phyloP scores from a whole-genome alignment of 2,329 filamentous ascomycete species.

The Alternaria burnsii region DNA sequence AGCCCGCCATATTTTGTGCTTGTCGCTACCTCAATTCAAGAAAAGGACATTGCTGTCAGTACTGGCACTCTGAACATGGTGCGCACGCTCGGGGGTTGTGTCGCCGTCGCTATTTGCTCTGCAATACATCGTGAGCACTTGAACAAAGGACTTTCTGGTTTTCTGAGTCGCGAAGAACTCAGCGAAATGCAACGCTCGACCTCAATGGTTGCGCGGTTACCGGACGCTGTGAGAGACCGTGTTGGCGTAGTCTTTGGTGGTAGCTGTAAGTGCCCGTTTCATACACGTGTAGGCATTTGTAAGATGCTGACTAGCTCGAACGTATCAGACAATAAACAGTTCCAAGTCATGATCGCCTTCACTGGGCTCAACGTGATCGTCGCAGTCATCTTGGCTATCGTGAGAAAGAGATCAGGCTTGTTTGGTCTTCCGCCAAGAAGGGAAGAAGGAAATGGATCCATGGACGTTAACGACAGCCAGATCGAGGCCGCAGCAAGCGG shows the following conservation, averaged over 20 bases:
- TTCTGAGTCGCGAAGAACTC: slow-evolving; percentile 36
- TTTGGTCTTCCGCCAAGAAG: slow-evolving; percentile 32
- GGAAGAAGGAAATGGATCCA: slow-evolving; percentile 38
- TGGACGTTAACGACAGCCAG: not conserved
- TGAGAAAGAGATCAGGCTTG: slow-evolving; percentile 34
- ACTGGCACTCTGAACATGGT: slow-evolving; percentile 46
- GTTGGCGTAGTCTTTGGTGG: slow-evolving; percentile 39
- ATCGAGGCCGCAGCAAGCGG: not conserved
- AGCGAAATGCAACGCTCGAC: slow-evolving; percentile 28
- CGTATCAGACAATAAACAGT: slow-evolving; percentile 38
- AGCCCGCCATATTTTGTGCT: slow-evolving; percentile 42
- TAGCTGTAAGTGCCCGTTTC: slow-evolving; percentile 22
- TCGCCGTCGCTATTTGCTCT: slow-evolving; percentile 44
- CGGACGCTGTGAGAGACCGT: slow-evolving; percentile 20
- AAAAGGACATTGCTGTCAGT: slow-evolving; percentile 38
- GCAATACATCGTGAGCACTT: slow-evolving; percentile 38
- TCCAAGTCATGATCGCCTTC: slow-evolving; percentile 41
- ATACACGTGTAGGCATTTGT: not conserved
- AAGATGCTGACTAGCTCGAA: not conserved
- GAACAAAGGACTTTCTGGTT: slow-evolving; percentile 20
- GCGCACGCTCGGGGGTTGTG: slow-evolving; percentile 42
- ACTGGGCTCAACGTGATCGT: slow-evolving; percentile 36
- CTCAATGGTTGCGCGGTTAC: slow-evolving; percentile 24
- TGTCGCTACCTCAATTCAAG: slow-evolving; percentile 29
- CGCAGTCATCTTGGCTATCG: slow-evolving; percentile 24